Conservation (phyloP, 202 grass and related monocot species). For the Zoysia matrella region DNA sequence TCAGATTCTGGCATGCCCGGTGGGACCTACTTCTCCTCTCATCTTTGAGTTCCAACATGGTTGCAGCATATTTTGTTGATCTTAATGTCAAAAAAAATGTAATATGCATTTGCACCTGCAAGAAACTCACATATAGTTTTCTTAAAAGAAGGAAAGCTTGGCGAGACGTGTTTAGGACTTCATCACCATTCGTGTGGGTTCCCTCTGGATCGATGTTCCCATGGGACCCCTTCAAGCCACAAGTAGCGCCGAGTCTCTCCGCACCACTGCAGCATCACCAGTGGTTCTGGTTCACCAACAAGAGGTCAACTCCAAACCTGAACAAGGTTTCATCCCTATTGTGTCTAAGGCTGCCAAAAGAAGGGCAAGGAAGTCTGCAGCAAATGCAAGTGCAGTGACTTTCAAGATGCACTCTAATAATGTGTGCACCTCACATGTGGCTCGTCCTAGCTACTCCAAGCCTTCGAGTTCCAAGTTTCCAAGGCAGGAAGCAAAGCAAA, state of each 20-base stretch:
- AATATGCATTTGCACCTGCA: not conserved
- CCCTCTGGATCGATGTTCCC: not conserved
- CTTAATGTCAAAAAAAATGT: not conserved
- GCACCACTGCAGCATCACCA: not conserved
- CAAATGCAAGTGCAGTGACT: not conserved
- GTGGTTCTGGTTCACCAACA: not conserved
- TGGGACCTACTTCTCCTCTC: no score
- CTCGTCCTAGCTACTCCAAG: not conserved
- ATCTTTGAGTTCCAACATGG: no score
- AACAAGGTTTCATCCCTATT: not conserved
- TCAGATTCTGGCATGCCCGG: not conserved
- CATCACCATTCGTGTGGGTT: not conserved
- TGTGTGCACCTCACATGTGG: no score
- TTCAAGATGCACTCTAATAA: not conserved
- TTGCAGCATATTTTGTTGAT: no score
- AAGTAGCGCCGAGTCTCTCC: not conserved
- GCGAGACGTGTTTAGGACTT: not conserved
- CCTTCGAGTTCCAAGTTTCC: not conserved
- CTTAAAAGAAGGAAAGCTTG: not conserved
- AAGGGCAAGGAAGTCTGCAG: not conserved
- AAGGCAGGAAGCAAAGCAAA: not conserved
- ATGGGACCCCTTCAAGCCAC: not conserved
- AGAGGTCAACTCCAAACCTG: not conserved
- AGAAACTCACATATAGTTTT: conserved; percentile 5
- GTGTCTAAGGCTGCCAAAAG: not conserved